Percentiles rank a stretch among this genome's conserved stretches.
phyloP scores from a whole-genome alignment of 495 filamentous ascomycete genomes.

The Cudoniella acicularis region DNA sequence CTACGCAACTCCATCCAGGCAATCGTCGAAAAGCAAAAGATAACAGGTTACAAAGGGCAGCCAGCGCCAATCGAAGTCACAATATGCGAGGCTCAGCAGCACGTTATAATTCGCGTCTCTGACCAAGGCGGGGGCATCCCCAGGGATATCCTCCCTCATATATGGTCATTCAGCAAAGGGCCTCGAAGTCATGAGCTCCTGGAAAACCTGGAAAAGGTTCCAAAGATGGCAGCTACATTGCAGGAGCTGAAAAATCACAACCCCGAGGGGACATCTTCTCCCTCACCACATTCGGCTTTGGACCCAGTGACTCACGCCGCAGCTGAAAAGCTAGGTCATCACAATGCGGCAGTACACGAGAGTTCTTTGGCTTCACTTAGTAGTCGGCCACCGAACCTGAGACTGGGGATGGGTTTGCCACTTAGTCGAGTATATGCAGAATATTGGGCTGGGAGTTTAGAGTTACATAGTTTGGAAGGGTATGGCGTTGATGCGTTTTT shows the following conservation, averaged over 20 bases:
- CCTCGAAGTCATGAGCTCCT: conserved; percentile 68
- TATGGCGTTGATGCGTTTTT: conserved; percentile 98
- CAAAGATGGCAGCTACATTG: conserved; percentile 90
- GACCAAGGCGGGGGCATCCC: conserved; percentile 94
- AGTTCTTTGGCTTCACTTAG: conserved; percentile 71
- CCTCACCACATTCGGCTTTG: neutral
- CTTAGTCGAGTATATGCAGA: conserved; percentile 95
- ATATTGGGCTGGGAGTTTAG: conserved; percentile 94
- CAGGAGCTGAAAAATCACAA: conserved; percentile 75
- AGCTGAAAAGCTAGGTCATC: neutral
- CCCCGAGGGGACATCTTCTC: conserved; percentile 32
- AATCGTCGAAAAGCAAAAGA: conserved; percentile 65
- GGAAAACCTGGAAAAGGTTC: conserved; percentile 79
- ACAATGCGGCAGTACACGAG: conserved; percentile 5
- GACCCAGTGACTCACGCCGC: neutral
- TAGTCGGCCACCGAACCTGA: conserved; percentile 78
- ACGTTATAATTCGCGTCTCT: conserved; percentile 94
- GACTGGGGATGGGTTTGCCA: conserved; percentile 89
- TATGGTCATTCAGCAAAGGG: conserved; percentile 97
- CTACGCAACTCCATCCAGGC: conserved; percentile 94
- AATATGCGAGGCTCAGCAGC: conserved; percentile 89
- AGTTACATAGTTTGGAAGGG: conserved; percentile 89
- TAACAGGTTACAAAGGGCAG: conserved; percentile 22
- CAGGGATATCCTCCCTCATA: conserved; percentile 74
- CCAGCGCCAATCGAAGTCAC: conserved; percentile 88